Evolutionary conservation across 345 rosid species (phyloP).

Genomic region (Passiflora organensis): DNA sequence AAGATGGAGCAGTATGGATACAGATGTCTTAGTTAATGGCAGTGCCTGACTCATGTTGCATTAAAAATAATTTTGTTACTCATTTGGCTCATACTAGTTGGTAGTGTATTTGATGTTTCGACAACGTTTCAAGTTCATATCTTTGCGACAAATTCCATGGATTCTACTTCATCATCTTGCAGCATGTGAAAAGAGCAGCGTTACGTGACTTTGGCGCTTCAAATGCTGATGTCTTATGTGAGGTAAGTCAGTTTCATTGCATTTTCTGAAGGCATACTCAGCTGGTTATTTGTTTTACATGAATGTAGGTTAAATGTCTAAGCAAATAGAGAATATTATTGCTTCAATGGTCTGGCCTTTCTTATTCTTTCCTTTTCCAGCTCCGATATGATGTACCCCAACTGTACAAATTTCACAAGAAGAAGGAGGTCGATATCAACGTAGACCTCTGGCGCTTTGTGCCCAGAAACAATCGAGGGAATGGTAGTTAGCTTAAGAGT

Average conservation of each 20-base stretch:
- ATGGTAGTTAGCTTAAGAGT: not conserved
- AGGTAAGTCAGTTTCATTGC: conserved; percentile 38
- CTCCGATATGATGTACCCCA: conserved; percentile 75
- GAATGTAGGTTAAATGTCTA: not conserved
- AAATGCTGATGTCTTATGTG: conserved; percentile 85
- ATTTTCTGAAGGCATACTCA: not conserved
- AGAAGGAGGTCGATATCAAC: conserved; percentile 74
- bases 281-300: not conserved
- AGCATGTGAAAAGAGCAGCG: conserved; percentile 78
- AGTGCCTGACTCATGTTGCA: not conserved
- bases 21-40: not conserved
- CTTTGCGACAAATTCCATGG: not conserved
- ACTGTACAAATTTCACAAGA: conserved; percentile 82
- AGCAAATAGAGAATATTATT: not conserved
- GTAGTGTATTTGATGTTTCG: no score
- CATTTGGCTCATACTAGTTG: not conserved
- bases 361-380: conserved; percentile 26
- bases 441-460: conserved; percentile 97
- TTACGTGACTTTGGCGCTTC: conserved; percentile 66
- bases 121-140: not conserved
- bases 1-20: not conserved
- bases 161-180: conserved; percentile 10
- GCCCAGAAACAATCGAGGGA: conserved; percentile 34
- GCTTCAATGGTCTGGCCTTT: not conserved
- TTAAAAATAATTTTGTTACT: not conserved